Evolutionary conservation across 2,329 filamentous ascomycete genomes (phyloP).

Genomic region (Talaromyces funiculosus): DNA sequence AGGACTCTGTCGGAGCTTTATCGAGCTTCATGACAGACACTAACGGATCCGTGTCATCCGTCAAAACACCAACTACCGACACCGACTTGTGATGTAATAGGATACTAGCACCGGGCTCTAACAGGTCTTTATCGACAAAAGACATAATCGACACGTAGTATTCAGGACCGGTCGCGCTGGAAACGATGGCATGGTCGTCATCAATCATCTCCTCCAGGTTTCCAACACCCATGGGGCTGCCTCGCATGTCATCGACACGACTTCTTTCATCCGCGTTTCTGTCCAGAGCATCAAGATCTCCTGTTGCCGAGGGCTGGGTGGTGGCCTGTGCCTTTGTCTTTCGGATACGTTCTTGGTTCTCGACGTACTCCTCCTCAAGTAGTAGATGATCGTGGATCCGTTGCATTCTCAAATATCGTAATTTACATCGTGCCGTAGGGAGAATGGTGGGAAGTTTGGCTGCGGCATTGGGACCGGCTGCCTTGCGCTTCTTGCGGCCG

Average conservation of each 20-base stretch:
- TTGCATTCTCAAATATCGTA: slow-evolving; percentile 95
- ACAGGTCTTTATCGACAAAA: slow-evolving; percentile 96
- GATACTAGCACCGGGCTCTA: slow-evolving; percentile 93
- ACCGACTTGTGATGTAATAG: slow-evolving; percentile 96
- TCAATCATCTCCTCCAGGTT: slow-evolving; percentile 98
- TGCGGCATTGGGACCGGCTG: slow-evolving; percentile 83
- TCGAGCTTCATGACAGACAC: slow-evolving; percentile 99
- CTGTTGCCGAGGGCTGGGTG: slow-evolving; percentile 51
- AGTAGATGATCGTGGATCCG: slow-evolving; percentile 95
- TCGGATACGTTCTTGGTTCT: slow-evolving; percentile 94
- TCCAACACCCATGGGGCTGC: slow-evolving; percentile 96
- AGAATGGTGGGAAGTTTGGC: slow-evolving; percentile 92
- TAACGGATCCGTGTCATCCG: slow-evolving; percentile 89
- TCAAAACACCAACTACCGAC: slow-evolving; percentile 93
- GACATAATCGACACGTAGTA: slow-evolving; percentile 99
- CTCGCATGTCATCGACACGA: slow-evolving; percentile 95
- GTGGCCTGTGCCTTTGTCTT: slow-evolving; percentile 73
- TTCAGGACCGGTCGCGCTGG: slow-evolving; percentile 92
- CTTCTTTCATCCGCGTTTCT: slow-evolving; percentile 90
- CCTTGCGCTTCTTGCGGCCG: slow-evolving; percentile 97
- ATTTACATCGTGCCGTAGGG: slow-evolving; percentile 94
- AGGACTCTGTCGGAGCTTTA: slow-evolving; percentile 96
- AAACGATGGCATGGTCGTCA: slow-evolving; percentile 97
- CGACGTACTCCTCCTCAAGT: slow-evolving; percentile 96
- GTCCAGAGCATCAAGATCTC: slow-evolving; percentile 72